phyloP scores from a whole-genome alignment of 2,329 filamentous ascomycete species.

The Alternaria triticina region DNA sequence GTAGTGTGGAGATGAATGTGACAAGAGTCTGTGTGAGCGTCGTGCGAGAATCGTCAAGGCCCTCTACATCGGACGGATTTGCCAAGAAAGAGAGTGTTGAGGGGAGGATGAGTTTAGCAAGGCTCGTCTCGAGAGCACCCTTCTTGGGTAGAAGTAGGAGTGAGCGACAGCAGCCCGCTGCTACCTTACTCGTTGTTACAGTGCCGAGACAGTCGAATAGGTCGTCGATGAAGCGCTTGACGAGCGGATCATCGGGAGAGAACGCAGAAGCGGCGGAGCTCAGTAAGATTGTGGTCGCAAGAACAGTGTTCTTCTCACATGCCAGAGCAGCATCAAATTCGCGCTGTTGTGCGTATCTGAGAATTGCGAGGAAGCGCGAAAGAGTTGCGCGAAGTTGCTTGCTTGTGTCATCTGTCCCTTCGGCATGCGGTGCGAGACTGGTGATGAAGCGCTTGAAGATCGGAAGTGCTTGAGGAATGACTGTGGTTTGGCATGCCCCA shows the following conservation, averaged over 20 bases:
- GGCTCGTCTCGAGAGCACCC: slow-evolving; percentile 57
- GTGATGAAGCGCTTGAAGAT: slow-evolving; percentile 90
- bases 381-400: slow-evolving; percentile 82
- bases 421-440: slow-evolving; percentile 64
- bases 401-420: slow-evolving; percentile 59
- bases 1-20: slow-evolving; percentile 65
- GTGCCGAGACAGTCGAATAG: slow-evolving; percentile 83
- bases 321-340: slow-evolving; percentile 78
- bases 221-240: slow-evolving; percentile 78
- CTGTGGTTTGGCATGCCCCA: slow-evolving; percentile 81
- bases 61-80: slow-evolving; percentile 68
- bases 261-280: slow-evolving; percentile 79
- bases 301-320: slow-evolving; percentile 90
- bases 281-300: slow-evolving; percentile 87
- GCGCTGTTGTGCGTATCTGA: slow-evolving; percentile 75
- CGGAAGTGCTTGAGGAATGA: slow-evolving; percentile 87
- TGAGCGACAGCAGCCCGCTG: slow-evolving; percentile 86
- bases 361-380: slow-evolving; percentile 80
- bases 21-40: slow-evolving; percentile 77
- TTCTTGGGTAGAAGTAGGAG: slow-evolving; percentile 71
- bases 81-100: slow-evolving; percentile 78
- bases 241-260: slow-evolving; percentile 74
- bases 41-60: slow-evolving; percentile 76
- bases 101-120: slow-evolving; percentile 77
- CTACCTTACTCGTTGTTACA: slow-evolving; percentile 85